Base-by-base conservation (phyloP, 2,329 filamentous ascomycete species). In the Talaromyces rugulosus region DNA sequence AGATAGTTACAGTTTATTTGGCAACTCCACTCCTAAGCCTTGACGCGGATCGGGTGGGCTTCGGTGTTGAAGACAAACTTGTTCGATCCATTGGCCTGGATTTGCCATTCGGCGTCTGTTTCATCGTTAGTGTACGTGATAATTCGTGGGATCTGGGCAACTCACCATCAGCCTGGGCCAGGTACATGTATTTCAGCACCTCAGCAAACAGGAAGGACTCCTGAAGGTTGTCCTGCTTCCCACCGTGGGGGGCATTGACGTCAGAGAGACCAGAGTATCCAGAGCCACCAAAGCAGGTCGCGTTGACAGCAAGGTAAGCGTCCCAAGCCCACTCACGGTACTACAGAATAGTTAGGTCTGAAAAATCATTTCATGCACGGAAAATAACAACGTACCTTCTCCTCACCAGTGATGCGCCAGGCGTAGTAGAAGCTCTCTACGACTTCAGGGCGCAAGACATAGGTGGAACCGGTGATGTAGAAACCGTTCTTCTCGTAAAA, bases 191-290 rank as follows among this genome's bases (percentile, higher is more conserved):
- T 81, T 96, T 96, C 74, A 96, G 73, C 65, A 92, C 89, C 79
- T 96, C 92, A 0, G 92, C 91, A 74, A 96, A 92, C 80, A 90
- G 88, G 78, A 95, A 96, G 69, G 89, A 93, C 77, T 96, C 91
- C 81, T 94, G 89, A 72, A 89, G 88, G 73, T 96, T 85, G 50
- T 76, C 74, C 63, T 83, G 86, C 0, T 77, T 75, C 0, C 89
- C 89, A 9, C 90, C 90, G 33, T 80, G 81, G 3, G 70, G 68
- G 3, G 75, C 77, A 67, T 89, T 91, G 53, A 96, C 90, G 71
- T 96, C 75, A 0, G 69, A 72, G 60, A 96, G 78, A 33, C 83
- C 82, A 12, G 84, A 84, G 75, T 87, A 96, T 7, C 89, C 92
- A 27, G 83, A 87, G 6, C 84, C 85, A 0, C 83, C 85, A 28